Evolutionary conservation across 345 rosid species (phyloP).

Genomic region (Citrus sinensis): DNA sequence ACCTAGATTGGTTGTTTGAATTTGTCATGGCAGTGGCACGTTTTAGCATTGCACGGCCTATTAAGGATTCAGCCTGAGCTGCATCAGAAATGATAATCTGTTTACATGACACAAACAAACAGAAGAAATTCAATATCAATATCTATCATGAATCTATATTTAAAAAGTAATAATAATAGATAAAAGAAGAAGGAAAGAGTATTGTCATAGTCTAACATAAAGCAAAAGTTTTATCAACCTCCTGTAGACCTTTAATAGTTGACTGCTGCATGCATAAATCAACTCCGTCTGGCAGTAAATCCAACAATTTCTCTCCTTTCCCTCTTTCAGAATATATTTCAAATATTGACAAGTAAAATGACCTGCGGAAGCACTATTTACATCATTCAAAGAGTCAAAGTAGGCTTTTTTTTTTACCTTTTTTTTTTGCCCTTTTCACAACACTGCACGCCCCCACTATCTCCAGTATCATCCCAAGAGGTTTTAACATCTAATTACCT

Average conservation of each 20-base stretch:
- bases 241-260: constrained; percentile 63
- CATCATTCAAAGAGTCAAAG: not conserved
- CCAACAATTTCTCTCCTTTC: constrained; percentile 64
- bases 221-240: constrained; percentile 36
- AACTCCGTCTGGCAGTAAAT: constrained; percentile 55
- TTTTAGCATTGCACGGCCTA: constrained; percentile 70
- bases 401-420: not conserved
- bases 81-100: constrained; percentile 52
- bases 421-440: not conserved
- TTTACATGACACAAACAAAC: constrained; percentile 14
- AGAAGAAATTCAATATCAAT: constrained; percentile 9
- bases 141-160: not conserved
- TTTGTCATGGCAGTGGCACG: constrained; percentile 84
- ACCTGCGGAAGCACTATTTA: constrained; percentile 35
- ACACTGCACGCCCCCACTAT: not conserved
- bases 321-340: constrained; percentile 83
- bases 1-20: constrained; percentile 86
- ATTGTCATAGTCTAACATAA: not conserved
- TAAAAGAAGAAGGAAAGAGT: not conserved
- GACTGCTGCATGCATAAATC: constrained; percentile 71
- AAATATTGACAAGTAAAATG: constrained; percentile 61
- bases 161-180: no score
- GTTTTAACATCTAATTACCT: constrained; percentile 36
- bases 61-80: constrained; percentile 61
- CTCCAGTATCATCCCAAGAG: not conserved